Base-by-base conservation (phyloP, 2,329 filamentous ascomycete genomes). In the Xylariaceae sp. region DNA sequence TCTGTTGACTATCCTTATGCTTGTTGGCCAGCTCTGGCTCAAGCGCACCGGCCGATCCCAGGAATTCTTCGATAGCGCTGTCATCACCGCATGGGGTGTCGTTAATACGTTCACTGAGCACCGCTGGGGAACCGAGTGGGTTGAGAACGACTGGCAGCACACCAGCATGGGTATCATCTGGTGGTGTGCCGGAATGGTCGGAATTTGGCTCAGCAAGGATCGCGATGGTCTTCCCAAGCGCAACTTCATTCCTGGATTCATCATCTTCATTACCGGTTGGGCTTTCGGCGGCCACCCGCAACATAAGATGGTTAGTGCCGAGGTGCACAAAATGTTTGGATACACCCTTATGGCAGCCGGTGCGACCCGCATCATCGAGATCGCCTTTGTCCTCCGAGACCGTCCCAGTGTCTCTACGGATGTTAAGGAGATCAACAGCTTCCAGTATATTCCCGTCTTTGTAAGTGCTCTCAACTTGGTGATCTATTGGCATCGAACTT, bases 161-260 rank as follows among this genome's bases (percentile, higher is more conserved):
- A 99, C 94, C 0, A 90, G 89, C n/a, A 97, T 99, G 93, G 94
- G 94, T n/a, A 85, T 99, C 63, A 86, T 99, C 55, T 99, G 94
- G 94, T 99, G 93, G 93, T 89, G 87, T 68, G 93, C 94, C 6
- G 94, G 94, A 23, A 78, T 99, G 35, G 83, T 93, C 9, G 94
- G 94, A 48, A 82, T 99, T 55, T 99, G 93, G 94, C 80, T 99
- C 45, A 96, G 91, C 73, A 84, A 85, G 63, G 90, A 88, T 71
- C 85, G 90, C 58, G 86, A 93, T 64, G 93, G 94, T 55, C 82
- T 85, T 48, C 92, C 94, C 7, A 92, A 93, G 80, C 85, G 94
- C 67, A 99, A 99, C 76, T 85, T 99, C 62, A 86, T 99, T 57
- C 94, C 94, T 0, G 92, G 86, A 10, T 89, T 97, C 64, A 91